These are phyloP conservation scores for Amanita brunnescens DNA, from an alignment of 768 basidiomycete genomes.

Conservation along the genomic window DNA sequence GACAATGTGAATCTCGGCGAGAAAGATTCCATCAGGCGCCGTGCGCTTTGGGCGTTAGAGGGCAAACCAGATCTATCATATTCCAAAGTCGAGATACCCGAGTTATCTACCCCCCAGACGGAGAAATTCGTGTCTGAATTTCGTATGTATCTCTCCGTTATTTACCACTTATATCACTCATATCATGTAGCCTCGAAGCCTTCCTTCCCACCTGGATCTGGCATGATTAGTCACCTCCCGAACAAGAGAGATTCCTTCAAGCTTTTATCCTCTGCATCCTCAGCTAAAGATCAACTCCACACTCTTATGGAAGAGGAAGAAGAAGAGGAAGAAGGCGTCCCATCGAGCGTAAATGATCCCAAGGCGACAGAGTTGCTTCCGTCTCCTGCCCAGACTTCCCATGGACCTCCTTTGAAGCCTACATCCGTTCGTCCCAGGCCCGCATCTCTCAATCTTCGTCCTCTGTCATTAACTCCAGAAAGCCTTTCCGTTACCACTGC, in stretches of 20 bases:
- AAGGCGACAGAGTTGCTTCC: background rate
- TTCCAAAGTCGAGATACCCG: slow-evolving; percentile 78
- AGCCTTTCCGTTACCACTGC: slow-evolving; percentile 26
- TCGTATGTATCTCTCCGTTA: slow-evolving; percentile 46
- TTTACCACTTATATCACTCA: slow-evolving; percentile 9
- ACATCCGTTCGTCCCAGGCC: slow-evolving; percentile 50
- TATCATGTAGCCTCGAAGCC: slow-evolving; percentile 45
- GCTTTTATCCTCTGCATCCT: slow-evolving; percentile 48
- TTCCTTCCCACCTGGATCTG: slow-evolving; percentile 40
- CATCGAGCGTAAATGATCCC: background rate
- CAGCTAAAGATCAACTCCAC: slow-evolving; percentile 67
- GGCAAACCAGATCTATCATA: slow-evolving; percentile 68
- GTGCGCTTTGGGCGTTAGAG: slow-evolving; percentile 82
- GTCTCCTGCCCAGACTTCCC: background rate
- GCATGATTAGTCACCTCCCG: slow-evolving; percentile 28
- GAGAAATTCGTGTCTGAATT: slow-evolving; percentile 56
- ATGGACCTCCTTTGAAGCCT: slow-evolving; percentile 17
- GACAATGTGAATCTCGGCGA: slow-evolving; percentile 64
- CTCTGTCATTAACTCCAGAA: slow-evolving; percentile 60
- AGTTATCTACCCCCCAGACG: slow-evolving; percentile 51
- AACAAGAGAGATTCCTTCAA: slow-evolving; percentile 81
- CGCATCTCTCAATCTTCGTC: slow-evolving; percentile 57
- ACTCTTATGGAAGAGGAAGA: slow-evolving; percentile 84
- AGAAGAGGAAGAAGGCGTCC: slow-evolving; percentile 43
- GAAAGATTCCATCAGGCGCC: slow-evolving; percentile 70